Conservation (phyloP, 1,139 yeast species). For the Yarrowia galli region DNA sequence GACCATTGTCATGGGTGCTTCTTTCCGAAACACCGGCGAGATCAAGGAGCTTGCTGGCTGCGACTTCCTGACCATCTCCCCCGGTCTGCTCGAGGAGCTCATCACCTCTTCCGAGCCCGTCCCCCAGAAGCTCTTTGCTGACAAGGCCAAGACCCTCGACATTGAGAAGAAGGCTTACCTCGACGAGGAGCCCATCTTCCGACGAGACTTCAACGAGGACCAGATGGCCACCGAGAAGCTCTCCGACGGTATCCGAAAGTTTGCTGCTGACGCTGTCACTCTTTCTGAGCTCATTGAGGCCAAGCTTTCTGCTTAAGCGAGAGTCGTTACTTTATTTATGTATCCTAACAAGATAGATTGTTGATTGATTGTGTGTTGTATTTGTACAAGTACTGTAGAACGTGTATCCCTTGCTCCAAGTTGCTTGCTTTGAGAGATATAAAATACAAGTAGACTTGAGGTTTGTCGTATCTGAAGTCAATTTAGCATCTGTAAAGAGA, state of each 20-base stretch:
- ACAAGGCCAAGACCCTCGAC: slow-evolving; percentile 62
- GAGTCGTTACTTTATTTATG: slow-evolving; percentile 31
- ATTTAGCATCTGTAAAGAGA: neutral
- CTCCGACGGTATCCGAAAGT: slow-evolving; percentile 96
- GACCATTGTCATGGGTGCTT: slow-evolving; percentile 99
- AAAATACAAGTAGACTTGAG: neutral
- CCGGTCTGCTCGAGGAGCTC: slow-evolving; percentile 89
- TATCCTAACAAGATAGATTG: slow-evolving; percentile 36
- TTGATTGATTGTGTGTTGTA: slow-evolving; percentile 7
- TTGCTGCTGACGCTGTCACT: slow-evolving; percentile 92
- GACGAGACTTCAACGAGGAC: slow-evolving; percentile 91
- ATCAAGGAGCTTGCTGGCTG: slow-evolving; percentile 97
- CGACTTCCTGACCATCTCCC: slow-evolving; percentile 95
- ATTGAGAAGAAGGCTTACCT: slow-evolving; percentile 79
- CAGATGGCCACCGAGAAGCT: slow-evolving; percentile 99
- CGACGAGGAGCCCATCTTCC: slow-evolving; percentile 87
- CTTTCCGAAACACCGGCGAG: slow-evolving; percentile 97
- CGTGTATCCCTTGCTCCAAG: no score
- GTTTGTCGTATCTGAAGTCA: slow-evolving; percentile 5
- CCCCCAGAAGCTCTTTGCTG: slow-evolving; percentile 78
- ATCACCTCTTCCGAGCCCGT: slow-evolving; percentile 77
- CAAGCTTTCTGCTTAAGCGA: slow-evolving; percentile 56
- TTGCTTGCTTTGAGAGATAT: neutral
- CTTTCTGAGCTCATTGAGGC: slow-evolving; percentile 79
- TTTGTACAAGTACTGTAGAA: neutral